Conservation (phyloP, 768 basidiomycete genomes). For the Tephrocybe sp. region DNA sequence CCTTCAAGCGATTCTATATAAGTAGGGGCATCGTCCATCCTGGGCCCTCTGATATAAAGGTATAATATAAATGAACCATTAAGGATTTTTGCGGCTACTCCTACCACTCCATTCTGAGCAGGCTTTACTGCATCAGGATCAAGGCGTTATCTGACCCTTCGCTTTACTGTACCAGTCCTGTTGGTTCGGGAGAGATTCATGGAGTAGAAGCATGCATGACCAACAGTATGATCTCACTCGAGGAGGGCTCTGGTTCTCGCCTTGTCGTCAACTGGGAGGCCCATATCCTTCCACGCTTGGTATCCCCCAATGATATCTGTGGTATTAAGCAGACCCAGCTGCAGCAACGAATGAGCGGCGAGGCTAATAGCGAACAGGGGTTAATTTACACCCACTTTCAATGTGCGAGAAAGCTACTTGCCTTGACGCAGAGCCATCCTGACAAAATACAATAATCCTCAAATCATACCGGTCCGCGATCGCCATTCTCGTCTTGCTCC, state of each 20-base stretch:
- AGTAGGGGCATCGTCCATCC: no score
- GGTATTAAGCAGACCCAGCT: slow-evolving; percentile 68
- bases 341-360: slow-evolving; percentile 65
- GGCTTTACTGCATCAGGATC: no score
- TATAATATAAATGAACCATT: no score
- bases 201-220: no score
- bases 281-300: slow-evolving; percentile 66
- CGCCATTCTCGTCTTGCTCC: slow-evolving; percentile 51
- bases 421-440: slow-evolving; percentile 67
- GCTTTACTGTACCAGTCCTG: no score
- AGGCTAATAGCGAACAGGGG: slow-evolving; percentile 35
- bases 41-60: no score
- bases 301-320: slow-evolving; percentile 79
- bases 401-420: slow-evolving; percentile 21
- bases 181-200: no score
- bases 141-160: no score
- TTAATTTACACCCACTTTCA: not conserved
- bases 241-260: slow-evolving; percentile 4
- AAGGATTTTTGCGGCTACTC: no score
- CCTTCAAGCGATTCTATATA: no score
- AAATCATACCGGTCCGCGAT: slow-evolving; percentile 78
- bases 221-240: not conserved
- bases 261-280: slow-evolving; percentile 50
- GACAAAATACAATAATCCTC: slow-evolving; percentile 70
- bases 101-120: no score